Conservation (phyloP, 108 stramenopile genomes). For the Skeletonema costatum region DNA sequence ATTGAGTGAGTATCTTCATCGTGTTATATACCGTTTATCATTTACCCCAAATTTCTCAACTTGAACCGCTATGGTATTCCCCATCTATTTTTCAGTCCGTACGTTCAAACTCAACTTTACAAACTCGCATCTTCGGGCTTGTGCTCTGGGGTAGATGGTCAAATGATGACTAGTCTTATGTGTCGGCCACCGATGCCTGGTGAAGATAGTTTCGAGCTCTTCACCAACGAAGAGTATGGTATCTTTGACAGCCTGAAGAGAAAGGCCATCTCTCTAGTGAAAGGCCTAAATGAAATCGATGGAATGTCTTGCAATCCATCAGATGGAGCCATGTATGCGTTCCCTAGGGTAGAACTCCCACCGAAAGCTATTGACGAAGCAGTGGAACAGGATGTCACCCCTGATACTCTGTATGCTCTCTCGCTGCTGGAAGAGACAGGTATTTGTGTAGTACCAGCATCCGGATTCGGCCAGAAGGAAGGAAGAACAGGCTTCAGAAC, state of each 20-base stretch:
- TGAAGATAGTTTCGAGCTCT: constrained; percentile 73
- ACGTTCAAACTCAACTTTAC: constrained; percentile 88
- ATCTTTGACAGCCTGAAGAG: constrained; percentile 84
- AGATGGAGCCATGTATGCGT: constrained; percentile 97
- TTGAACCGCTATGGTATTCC: background rate
- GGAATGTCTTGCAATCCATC: constrained; percentile 86
- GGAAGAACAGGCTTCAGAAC: constrained; percentile 93
- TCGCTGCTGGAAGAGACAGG: constrained; percentile 89
- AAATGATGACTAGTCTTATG: constrained; percentile 93
- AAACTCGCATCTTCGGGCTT: constrained; percentile 89
- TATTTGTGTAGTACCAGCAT: constrained; percentile 92
- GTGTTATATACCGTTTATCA: background rate
- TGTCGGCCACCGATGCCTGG: constrained; percentile 78
- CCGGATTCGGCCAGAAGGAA: constrained; percentile 91
- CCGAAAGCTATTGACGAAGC: constrained; percentile 83
- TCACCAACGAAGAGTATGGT: constrained; percentile 62
- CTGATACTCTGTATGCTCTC: constrained; percentile 91
- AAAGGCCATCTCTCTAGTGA: constrained; percentile 67
- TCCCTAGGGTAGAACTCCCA: constrained; percentile 86
- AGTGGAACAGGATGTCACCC: constrained; percentile 60
- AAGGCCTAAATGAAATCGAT: constrained; percentile 83
- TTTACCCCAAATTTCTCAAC: background rate
- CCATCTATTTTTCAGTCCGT: constrained; percentile 30
- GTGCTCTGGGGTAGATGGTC: constrained; percentile 88
- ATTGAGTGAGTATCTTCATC: constrained; percentile 51